These are phyloP conservation scores for Fonsecaea erecta DNA, from an alignment of 2,329 filamentous ascomycete genomes.

Conservation along the genomic window DNA sequence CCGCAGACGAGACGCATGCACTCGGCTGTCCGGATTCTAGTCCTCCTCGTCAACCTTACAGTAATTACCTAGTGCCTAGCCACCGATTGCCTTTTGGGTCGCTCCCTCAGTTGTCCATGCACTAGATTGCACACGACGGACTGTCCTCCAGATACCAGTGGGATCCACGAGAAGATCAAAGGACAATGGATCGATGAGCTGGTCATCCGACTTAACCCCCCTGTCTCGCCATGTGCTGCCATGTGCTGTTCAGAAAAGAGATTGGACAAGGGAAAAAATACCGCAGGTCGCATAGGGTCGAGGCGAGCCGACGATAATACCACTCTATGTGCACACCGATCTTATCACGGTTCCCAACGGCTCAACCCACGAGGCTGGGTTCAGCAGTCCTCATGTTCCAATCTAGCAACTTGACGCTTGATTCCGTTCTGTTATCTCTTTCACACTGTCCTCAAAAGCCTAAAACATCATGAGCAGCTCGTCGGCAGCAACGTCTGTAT, in stretches of 20 bases:
- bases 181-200: neutral
- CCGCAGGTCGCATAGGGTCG: neutral
- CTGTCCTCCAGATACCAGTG: neutral
- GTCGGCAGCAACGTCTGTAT: neutral
- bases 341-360: neutral
- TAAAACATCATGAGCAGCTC: neutral
- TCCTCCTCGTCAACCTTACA: neutral
- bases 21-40: slow-evolving; percentile 1
- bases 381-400: neutral
- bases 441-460: neutral
- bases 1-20: neutral
- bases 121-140: neutral
- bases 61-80: neutral
- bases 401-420: neutral
- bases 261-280: neutral
- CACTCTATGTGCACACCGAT: neutral
- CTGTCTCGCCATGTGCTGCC: neutral
- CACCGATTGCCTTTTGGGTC: slow-evolving; percentile 2
- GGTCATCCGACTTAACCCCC: neutral
- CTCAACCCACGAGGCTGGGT: neutral
- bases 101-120: neutral
- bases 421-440: neutral
- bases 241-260: neutral
- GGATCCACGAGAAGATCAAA: neutral
- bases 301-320: neutral